Percentiles rank a stretch among this genome's conserved stretches.
Conservation (phyloP, 495 filamentous ascomycete genomes). For the Astrothelium subdiscretum region DNA sequence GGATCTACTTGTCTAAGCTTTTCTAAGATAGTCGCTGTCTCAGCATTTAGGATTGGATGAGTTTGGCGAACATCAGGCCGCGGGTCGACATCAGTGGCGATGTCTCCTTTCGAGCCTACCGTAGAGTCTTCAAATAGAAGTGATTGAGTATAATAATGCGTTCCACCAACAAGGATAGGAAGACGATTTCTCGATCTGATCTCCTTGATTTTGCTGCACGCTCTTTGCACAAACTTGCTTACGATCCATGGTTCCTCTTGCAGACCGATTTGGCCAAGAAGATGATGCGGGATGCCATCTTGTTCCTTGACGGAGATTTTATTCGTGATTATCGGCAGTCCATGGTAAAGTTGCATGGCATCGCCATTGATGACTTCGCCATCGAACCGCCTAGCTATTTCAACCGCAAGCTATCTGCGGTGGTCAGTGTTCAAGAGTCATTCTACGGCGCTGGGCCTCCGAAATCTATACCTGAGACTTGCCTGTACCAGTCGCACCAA, state of each 20-base stretch:
- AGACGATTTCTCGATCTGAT: constrained; percentile 65
- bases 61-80: constrained; percentile 24
- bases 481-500: constrained; percentile 90
- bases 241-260: constrained; percentile 75
- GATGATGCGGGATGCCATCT: constrained; percentile 76
- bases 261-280: constrained; percentile 64
- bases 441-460: not conserved
- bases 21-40: constrained; percentile 57
- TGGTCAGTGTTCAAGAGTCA: constrained; percentile 19
- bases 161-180: constrained; percentile 88
- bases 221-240: constrained; percentile 57
- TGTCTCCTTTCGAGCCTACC: not conserved
- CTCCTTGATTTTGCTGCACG: constrained; percentile 57
- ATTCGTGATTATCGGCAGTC: constrained; percentile 91
- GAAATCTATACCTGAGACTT: constrained; percentile 77
- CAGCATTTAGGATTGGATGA: constrained; percentile 60
- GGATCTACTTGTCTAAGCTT: constrained; percentile 75
- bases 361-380: constrained; percentile 97
- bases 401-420: constrained; percentile 70
- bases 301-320: constrained; percentile 67
- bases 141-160: constrained; percentile 85
- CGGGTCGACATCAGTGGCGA: not conserved
- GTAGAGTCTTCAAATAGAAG: constrained; percentile 59
- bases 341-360: constrained; percentile 97
- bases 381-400: constrained; percentile 69